These are phyloP conservation scores for Saccharum officinarum DNA, from an alignment of 176 grass and related monocot genomes.

Conservation along the genomic window DNA sequence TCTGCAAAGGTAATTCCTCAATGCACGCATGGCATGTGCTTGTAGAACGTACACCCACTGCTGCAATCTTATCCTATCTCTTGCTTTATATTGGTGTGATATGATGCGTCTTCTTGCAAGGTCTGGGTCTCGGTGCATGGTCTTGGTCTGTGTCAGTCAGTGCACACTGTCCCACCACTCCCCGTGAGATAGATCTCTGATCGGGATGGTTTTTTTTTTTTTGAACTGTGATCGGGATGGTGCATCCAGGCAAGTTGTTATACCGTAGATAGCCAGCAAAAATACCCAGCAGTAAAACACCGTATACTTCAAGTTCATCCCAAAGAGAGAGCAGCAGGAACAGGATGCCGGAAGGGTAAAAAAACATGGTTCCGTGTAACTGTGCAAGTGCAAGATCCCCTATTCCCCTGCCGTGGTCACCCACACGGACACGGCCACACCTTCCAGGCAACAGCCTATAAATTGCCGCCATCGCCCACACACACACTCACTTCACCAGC, in stretches of 20 bases:
- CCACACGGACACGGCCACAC: background rate
- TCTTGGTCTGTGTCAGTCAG: background rate
- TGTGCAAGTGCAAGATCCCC: background rate
- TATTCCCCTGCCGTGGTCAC: background rate
- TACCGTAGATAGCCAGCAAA: background rate
- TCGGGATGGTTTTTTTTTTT: background rate
- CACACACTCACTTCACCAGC: background rate
- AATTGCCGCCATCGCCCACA: background rate
- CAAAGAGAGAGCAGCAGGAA: background rate
- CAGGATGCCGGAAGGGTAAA: background rate
- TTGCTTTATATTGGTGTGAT: background rate
- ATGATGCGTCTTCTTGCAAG: background rate
- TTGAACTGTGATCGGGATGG: background rate
- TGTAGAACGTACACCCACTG: background rate
- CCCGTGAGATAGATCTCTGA: slow-evolving; percentile 4
- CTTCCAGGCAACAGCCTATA: slow-evolving; percentile 8
- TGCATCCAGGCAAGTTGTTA: background rate
- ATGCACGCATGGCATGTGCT: background rate
- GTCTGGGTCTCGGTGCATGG: background rate
- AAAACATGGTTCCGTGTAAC: background rate
- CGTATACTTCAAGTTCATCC: background rate
- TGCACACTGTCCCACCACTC: background rate
- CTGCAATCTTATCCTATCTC: slow-evolving; percentile 21
- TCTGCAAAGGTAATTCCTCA: slow-evolving; percentile 3
- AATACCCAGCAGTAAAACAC: background rate